phyloP scores from a whole-genome alignment of 2,329 filamentous ascomycete genomes.

The Exserohilum rostratum region DNA sequence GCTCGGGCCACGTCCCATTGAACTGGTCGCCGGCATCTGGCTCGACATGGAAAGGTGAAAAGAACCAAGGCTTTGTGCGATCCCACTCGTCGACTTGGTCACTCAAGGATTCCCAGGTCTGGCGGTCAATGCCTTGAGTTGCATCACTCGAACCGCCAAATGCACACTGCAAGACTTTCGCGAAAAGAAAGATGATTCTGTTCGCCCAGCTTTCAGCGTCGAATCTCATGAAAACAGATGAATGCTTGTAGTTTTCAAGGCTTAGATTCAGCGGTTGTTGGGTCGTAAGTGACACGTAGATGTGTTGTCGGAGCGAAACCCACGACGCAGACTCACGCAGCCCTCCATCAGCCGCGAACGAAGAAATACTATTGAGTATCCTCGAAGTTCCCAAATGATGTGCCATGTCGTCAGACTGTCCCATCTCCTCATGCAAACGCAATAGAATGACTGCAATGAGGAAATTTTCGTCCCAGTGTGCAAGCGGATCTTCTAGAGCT shows the following conservation, averaged over 20 bases:
- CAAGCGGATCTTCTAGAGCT: no score
- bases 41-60: slow-evolving; percentile 30
- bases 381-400: no score
- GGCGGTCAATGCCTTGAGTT: no score
- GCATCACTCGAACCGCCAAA: no score
- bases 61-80: slow-evolving; percentile 39
- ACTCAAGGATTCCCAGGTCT: slow-evolving; percentile 38
- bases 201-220: slow-evolving; percentile 43
- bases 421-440: slow-evolving; percentile 57
- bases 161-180: slow-evolving; percentile 34
- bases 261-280: no score
- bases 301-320: no score
- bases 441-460: slow-evolving; percentile 58
- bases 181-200: slow-evolving; percentile 41
- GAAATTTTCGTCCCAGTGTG: no score
- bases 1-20: slow-evolving; percentile 29
- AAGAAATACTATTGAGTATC: no score
- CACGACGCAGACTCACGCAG: no score
- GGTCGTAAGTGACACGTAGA: no score
- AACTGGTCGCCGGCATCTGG: slow-evolving; percentile 31
- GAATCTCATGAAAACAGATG: slow-evolving; percentile 36
- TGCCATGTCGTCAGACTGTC: slow-evolving; percentile 48
- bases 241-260: slow-evolving; percentile 49
- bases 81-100: slow-evolving; percentile 42
- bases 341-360: no score